Conservation (phyloP, 2,329 filamentous ascomycete genomes). For the Hymenoscyphus infarciens region DNA sequence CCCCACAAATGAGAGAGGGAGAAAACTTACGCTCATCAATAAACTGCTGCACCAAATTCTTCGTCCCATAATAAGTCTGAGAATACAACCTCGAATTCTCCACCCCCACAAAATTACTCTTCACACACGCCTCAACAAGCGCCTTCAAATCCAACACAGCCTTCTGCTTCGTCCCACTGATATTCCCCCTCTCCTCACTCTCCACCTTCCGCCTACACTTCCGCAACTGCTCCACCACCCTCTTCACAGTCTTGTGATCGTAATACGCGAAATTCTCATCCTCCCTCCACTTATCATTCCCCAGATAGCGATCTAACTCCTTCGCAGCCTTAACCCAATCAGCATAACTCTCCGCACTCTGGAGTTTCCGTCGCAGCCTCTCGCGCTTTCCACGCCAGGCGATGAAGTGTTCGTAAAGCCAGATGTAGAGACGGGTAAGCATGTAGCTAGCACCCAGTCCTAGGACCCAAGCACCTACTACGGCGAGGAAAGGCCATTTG, state of each 20-base stretch:
- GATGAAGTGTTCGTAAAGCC: constrained; percentile 84
- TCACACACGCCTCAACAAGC: constrained; percentile 85
- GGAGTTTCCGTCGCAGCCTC: constrained; percentile 65
- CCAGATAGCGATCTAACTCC: constrained; percentile 74
- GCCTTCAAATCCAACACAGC: constrained; percentile 72
- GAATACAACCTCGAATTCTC: constrained; percentile 95
- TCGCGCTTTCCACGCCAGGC: constrained; percentile 83
- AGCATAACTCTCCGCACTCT: constrained; percentile 67
- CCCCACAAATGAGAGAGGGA: constrained; percentile 7
- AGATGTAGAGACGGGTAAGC: constrained; percentile 83
- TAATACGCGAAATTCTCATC: constrained; percentile 80
- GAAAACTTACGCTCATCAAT: constrained; percentile 68
- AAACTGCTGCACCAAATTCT: constrained; percentile 85
- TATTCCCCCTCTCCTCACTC: constrained; percentile 48
- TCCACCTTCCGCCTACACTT: constrained; percentile 53
- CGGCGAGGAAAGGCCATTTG: constrained; percentile 85
- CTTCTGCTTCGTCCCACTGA: constrained; percentile 39
- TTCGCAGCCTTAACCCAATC: constrained; percentile 82
- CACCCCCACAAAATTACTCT: constrained; percentile 94
- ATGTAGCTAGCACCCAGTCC: constrained; percentile 73
- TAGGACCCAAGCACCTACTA: constrained; percentile 76
- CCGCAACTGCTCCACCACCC: constrained; percentile 72
- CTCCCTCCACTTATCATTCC: constrained; percentile 76
- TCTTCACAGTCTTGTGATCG: constrained; percentile 76
- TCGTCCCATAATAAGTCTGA: constrained; percentile 97